Percentiles rank a stretch among this genome's conserved stretches.
phyloP scores from a whole-genome alignment of 2,329 filamentous ascomycete genomes.

The Aspergillus bombycis region DNA sequence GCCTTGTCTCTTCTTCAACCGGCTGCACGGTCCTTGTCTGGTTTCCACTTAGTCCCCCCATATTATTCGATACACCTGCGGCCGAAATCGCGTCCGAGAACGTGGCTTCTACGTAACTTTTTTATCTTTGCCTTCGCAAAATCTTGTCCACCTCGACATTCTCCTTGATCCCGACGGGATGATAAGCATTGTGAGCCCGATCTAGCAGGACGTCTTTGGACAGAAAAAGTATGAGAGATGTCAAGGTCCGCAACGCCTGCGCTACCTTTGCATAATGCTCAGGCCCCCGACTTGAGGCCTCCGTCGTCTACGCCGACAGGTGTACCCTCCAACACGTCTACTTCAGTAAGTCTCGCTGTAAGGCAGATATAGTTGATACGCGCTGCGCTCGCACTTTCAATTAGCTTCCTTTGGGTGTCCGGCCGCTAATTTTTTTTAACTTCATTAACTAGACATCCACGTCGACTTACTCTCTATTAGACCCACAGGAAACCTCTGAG shows the following conservation, averaged over 20 bases:
- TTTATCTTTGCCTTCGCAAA: background rate
- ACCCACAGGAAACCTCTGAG: slow-evolving; percentile 75
- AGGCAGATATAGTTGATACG: background rate
- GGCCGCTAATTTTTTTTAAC: slow-evolving; percentile 9
- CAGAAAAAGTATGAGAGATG: slow-evolving; percentile 57
- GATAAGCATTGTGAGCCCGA: slow-evolving; percentile 25
- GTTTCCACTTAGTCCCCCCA: slow-evolving; percentile 2
- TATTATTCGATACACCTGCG: slow-evolving; percentile 26
- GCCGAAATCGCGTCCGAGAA: slow-evolving; percentile 36
- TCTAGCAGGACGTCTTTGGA: slow-evolving; percentile 20
- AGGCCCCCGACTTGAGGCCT: slow-evolving; percentile 33
- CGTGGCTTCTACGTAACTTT: slow-evolving; percentile 22
- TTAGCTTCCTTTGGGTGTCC: background rate
- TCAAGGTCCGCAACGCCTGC: slow-evolving; percentile 63
- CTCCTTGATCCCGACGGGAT: slow-evolving; percentile 27
- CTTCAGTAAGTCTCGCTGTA: slow-evolving; percentile 36
- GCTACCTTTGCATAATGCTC: slow-evolving; percentile 60
- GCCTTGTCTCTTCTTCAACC: background rate
- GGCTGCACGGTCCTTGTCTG: slow-evolving; percentile 10
- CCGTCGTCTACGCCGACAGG: slow-evolving; percentile 33
- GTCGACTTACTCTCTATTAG: slow-evolving; percentile 65
- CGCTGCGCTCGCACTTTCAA: background rate
- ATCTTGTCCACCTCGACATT: background rate
- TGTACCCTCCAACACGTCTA: slow-evolving; percentile 30
- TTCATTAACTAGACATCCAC: slow-evolving; percentile 41